Percentiles rank a stretch among this genome's conserved stretches.
These are phyloP conservation scores for Parafenestella ontariensis DNA, from an alignment of 2,329 filamentous ascomycete species.

Conservation along the genomic window DNA sequence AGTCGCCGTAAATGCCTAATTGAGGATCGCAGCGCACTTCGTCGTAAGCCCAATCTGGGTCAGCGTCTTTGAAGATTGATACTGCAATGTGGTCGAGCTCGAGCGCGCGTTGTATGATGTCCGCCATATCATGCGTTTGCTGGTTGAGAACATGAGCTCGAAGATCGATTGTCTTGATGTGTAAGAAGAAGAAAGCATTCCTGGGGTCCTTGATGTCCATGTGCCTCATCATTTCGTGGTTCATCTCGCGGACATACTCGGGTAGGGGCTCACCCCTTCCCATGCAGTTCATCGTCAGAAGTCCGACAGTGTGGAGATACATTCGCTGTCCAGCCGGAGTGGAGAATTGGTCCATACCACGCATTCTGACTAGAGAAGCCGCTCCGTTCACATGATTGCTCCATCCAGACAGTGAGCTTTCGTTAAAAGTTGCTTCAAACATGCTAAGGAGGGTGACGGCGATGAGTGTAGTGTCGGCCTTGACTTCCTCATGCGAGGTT, in stretches of 20 bases:
- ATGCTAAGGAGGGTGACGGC: constrained; percentile 41
- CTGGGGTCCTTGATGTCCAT: constrained; percentile 31
- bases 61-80: constrained; percentile 26
- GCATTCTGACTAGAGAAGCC: constrained; percentile 38
- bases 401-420: constrained; percentile 40
- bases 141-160: constrained; percentile 33
- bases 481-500: constrained; percentile 31
- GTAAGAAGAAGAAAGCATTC: constrained; percentile 38
- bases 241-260: constrained; percentile 32
- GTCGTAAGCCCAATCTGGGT: constrained; percentile 33
- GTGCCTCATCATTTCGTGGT: constrained; percentile 29
- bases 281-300: constrained; percentile 40
- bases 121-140: constrained; percentile 17
- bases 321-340: constrained; percentile 40
- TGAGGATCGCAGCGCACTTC: constrained; percentile 13
- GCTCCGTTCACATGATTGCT: constrained; percentile 47
- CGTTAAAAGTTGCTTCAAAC: constrained; percentile 45
- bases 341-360: constrained; percentile 38
- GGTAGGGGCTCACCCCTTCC: constrained; percentile 31
- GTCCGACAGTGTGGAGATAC: constrained; percentile 39
- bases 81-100: constrained; percentile 31
- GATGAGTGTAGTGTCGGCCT: constrained; percentile 41
- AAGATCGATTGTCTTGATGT: constrained; percentile 36
- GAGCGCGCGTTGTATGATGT: constrained; percentile 34
- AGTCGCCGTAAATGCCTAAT: constrained; percentile 29